Percentiles rank a stretch among this genome's conserved stretches.
phyloP scores from a whole-genome alignment of 352 stramenopile species.

The Globisporangium rhizosaccharum region DNA sequence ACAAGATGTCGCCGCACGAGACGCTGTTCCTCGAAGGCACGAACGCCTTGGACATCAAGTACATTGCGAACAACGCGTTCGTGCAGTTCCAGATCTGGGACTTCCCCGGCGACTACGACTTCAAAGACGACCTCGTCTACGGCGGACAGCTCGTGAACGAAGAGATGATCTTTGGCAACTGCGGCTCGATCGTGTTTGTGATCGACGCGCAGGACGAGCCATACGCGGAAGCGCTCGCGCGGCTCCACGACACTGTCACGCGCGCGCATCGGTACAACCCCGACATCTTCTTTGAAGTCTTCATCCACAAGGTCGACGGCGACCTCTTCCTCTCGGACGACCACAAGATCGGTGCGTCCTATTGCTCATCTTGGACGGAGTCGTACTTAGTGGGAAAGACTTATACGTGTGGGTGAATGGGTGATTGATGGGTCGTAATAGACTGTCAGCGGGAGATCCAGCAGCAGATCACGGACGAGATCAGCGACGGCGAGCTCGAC shows the following conservation, averaged over 20 bases:
- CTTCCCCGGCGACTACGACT: constrained; percentile 95
- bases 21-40: constrained; percentile 91
- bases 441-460: constrained; percentile 97
- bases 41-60: constrained; percentile 89
- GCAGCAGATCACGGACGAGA: constrained; percentile 95
- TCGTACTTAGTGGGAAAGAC: not conserved
- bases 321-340: constrained; percentile 98
- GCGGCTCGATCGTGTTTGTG: constrained; percentile 94
- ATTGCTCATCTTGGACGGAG: too few species aligned
- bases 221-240: constrained; percentile 81
- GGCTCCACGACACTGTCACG: constrained; percentile 86
- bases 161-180: constrained; percentile 90
- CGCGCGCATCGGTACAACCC: constrained; percentile 91
- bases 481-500: constrained; percentile 92
- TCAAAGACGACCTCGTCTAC: constrained; percentile 89
- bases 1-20: constrained; percentile 98
- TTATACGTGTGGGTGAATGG: not conserved
- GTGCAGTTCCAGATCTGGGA: constrained; percentile 99
- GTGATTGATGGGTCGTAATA: constrained; percentile 6
- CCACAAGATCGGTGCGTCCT: constrained; percentile 90
- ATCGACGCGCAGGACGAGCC: constrained; percentile 97
- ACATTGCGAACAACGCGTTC: constrained; percentile 97
- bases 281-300: constrained; percentile 96
- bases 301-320: constrained; percentile 99
- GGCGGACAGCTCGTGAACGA: constrained; percentile 86